Conservation (phyloP, 768 basidiomycete genomes). For the Xanthoconium stramineum region DNA sequence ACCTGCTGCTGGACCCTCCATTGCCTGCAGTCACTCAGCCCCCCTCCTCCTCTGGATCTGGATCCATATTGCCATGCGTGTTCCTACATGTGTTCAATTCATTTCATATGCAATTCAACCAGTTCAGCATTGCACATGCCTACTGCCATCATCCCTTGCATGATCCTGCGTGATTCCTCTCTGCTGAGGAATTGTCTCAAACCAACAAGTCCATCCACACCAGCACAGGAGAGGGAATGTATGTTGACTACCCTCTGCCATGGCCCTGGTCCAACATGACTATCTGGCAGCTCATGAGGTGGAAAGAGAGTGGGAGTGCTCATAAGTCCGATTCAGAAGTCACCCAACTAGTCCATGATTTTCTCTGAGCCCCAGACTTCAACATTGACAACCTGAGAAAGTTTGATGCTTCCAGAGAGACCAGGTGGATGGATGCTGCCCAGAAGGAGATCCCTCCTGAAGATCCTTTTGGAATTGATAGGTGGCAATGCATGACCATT, state of each 20-base stretch:
- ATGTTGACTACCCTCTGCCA: neutral
- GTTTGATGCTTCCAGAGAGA: neutral
- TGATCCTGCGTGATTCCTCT: neutral
- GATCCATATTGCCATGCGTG: neutral
- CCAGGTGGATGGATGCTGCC: neutral
- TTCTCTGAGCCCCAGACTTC: neutral
- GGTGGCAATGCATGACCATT: neutral
- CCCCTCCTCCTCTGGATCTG: too few relatives aligned
- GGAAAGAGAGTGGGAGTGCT: neutral
- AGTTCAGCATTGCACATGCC: neutral
- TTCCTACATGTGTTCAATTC: neutral
- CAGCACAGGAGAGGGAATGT: too few relatives aligned
- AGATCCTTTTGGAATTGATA: neutral
- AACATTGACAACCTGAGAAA: neutral
- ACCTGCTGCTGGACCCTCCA: neutral
- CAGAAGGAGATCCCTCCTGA: neutral
- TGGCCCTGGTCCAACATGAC: neutral
- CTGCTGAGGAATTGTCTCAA: neutral
- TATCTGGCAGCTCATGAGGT: neutral
- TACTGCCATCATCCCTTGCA: conserved; percentile 1
- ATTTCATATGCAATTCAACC: neutral
- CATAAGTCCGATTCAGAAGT: neutral
- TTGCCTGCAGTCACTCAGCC: neutral
- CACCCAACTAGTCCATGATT: neutral
- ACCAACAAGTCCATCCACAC: neutral